Evolutionary conservation across 2,329 filamentous ascomycete species (phyloP).

Genomic region (Pseudofabraea citricarpa): DNA sequence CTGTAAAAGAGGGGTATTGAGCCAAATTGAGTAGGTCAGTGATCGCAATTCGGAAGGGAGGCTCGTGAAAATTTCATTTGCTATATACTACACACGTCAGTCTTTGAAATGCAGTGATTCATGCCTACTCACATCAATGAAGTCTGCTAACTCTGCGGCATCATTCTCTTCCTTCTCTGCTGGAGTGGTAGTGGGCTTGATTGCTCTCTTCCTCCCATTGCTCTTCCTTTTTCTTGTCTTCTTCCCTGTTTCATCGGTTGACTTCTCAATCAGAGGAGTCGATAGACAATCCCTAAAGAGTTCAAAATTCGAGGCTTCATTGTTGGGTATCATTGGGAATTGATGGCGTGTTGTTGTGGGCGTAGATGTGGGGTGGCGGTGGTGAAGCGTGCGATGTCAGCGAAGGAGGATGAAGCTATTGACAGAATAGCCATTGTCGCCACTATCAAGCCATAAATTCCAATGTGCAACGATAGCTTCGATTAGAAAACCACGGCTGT

Average conservation of each 20-base stretch:
- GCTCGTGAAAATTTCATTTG: conserved; percentile 60
- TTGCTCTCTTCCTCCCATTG: conserved; percentile 15
- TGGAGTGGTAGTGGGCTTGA: conserved; percentile 11
- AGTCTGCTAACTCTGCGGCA: conserved; percentile 67
- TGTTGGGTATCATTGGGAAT: conserved; percentile 7
- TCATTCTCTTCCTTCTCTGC: conserved; percentile 13
- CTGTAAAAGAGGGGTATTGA: conserved; percentile 44
- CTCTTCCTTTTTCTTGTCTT: conserved; percentile 37
- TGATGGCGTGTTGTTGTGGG: neutral
- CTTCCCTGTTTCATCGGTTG: conserved; percentile 37
- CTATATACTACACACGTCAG: conserved; percentile 54
- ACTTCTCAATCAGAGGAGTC: conserved; percentile 59
- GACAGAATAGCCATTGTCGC: too few species aligned
- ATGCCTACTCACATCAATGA: conserved; percentile 42
- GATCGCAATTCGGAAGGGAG: conserved; percentile 58
- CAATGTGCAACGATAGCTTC: too few species aligned
- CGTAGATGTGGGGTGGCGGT: too few species aligned
- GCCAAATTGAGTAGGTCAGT: conserved; percentile 54
- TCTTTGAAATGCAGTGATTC: neutral
- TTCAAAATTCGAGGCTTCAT: conserved; percentile 52
- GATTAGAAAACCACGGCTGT: too few species aligned
- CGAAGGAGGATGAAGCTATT: too few species aligned
- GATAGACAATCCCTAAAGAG: conserved; percentile 73
- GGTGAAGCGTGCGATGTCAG: neutral
- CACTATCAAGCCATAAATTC: too few species aligned